Evolutionary conservation across 805 yeast genomes (phyloP).

Genomic region (Candida sithepensis): DNA sequence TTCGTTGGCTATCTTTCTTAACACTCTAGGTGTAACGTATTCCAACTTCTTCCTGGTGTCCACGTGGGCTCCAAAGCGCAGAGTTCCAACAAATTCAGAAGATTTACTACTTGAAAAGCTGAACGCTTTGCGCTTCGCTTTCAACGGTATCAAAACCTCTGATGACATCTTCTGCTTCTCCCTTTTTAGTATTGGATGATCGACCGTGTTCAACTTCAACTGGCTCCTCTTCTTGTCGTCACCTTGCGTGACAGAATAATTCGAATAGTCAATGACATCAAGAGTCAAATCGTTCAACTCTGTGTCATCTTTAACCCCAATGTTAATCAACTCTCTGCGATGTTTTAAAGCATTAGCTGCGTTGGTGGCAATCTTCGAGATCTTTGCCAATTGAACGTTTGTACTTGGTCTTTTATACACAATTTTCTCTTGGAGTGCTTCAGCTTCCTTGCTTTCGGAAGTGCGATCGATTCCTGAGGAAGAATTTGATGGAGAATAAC

Average conservation of each 20-base stretch:
- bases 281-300: constrained; percentile 17
- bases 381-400: constrained; percentile 11
- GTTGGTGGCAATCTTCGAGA: constrained; percentile 14
- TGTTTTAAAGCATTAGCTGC: constrained; percentile 11
- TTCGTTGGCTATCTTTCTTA: constrained; percentile 13
- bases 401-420: constrained; percentile 11
- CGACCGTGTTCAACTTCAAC: constrained; percentile 12
- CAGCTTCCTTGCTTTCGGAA: too few relatives aligned
- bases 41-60: constrained; percentile 9
- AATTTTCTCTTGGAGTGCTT: neutral
- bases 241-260: constrained; percentile 7
- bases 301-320: constrained; percentile 18
- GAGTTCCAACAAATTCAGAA: constrained; percentile 10
- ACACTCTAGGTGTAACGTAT: constrained; percentile 17
- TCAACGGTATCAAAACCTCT: constrained; percentile 9
- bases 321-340: constrained; percentile 11
- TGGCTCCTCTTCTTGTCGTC: constrained; percentile 16
- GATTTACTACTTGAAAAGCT: constrained; percentile 13
- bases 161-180: neutral
- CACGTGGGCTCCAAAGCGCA: constrained; percentile 6
- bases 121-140: constrained; percentile 15
- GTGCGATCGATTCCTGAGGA: neutral
- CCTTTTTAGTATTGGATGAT: neutral
- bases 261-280: constrained; percentile 10
- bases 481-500: constrained; percentile 6